A percentile compares a stretch with the other conserved stretches of the same genome.
Evolutionary conservation across 1,284 basidiomycete species (phyloP).

Genomic region (Schizopora paradoxa): DNA sequence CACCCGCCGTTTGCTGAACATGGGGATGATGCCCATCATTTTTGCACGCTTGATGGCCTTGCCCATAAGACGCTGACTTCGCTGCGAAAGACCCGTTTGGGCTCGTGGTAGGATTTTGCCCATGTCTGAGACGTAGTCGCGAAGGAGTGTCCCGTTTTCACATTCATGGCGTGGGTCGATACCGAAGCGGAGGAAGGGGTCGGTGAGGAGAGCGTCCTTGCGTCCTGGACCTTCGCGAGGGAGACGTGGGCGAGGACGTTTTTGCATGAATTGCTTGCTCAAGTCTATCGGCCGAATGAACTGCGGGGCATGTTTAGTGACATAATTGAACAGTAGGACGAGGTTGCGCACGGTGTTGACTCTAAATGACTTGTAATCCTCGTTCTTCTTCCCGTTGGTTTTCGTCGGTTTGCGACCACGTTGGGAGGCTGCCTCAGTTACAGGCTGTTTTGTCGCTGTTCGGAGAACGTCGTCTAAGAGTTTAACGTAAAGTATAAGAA

Average conservation of each 20-base stretch:
- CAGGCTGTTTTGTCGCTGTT: too few species aligned
- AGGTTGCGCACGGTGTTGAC: background rate
- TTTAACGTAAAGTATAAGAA: too few species aligned
- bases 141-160: constrained; percentile 64
- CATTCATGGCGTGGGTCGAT: constrained; percentile 67
- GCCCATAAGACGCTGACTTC: constrained; percentile 75
- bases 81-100: constrained; percentile 73
- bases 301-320: constrained; percentile 17
- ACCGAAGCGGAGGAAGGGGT: constrained; percentile 63
- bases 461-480: too few species aligned
- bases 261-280: constrained; percentile 22
- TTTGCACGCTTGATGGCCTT: constrained; percentile 90
- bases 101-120: constrained; percentile 77
- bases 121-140: constrained; percentile 73
- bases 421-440: too few species aligned
- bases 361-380: too few species aligned
- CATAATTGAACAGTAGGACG: background rate
- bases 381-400: too few species aligned
- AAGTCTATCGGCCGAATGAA: constrained; percentile 29
- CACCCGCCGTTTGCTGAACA: constrained; percentile 44
- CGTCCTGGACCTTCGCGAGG: constrained; percentile 47
- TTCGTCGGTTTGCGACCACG: too few species aligned
- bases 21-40: constrained; percentile 86
- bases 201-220: constrained; percentile 45
- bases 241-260: constrained; percentile 23